Base-by-base conservation (phyloP, 139 green algal genomes). In the Coelastrella sp. region DNA sequence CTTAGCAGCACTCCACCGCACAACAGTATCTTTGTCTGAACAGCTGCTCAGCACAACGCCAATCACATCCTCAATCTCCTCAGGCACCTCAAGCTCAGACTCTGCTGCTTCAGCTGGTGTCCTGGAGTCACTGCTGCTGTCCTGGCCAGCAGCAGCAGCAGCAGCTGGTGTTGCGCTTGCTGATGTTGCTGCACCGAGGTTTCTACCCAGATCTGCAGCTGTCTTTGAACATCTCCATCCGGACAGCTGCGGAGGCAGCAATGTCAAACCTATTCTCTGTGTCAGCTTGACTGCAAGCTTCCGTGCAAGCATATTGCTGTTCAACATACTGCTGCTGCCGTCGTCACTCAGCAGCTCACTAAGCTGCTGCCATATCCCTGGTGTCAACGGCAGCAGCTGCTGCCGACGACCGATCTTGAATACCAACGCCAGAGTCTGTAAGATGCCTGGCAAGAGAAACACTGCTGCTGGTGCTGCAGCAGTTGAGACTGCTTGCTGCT, bases 1-100 rank as follows among this genome's bases (percentile, higher is more conserved):
- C 89, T 99, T 99, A 66, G 96, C 96, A 8, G 93, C 95, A 11
- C 89, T 95, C 97, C 97, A 99, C 19, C 97, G 89, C 72, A 99
- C 97, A 19, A 98, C 90, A 0, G 97, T 99, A 90, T 99, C 97
- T 15, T 91, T 89, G 84, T 99, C 97, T 0, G 86, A 76, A 71
- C 99, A 90, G 69, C 69, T 68, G 7, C 48, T 76, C 60, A 98
- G 89, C 74, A 98, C 87, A n/a, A 83, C 48, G 19, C 89, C 84
- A 59, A 97, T 86, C 51, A 96, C 86, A 27, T 57, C 60, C 43
- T 92, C 90, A 0, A 94, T 74, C 67, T 85, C 77, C 89, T 78
- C 76, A 85, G 84, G 63, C n/a, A 74, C 45, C 37, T 69, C 85
- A 37, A 92, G 89, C 3, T 7, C 3, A 53, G 73, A 19, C 21